A percentile compares a stretch with the other conserved stretches of the same genome.
Conservation (phyloP, 495 filamentous ascomycete species). For the Aspergillus biplanus region DNA sequence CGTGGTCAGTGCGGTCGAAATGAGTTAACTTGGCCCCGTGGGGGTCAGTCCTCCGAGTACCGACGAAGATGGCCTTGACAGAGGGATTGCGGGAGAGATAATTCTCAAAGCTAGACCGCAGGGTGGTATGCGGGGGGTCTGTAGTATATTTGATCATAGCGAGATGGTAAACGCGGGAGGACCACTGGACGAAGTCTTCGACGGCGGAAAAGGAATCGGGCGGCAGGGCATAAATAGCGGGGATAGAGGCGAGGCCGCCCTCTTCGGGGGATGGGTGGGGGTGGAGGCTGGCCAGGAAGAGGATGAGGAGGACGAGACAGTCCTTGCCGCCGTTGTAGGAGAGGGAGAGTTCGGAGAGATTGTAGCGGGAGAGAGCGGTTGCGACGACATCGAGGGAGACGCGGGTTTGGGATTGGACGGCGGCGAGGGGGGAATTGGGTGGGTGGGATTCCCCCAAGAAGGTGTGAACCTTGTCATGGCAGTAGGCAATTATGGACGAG, state of each 20-base stretch:
- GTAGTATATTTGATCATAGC: conserved; percentile 76
- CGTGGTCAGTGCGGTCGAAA: conserved; percentile 85
- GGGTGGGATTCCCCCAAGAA: conserved; percentile 68
- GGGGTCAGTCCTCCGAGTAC: conserved; percentile 89
- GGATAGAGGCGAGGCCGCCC: conserved; percentile 48
- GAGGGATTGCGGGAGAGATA: conserved; percentile 66
- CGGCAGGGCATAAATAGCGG: conserved; percentile 86
- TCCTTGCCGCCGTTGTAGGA: conserved; percentile 99
- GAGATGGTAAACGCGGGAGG: conserved; percentile 70
- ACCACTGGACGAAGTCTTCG: conserved; percentile 75
- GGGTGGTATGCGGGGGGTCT: conserved; percentile 54
- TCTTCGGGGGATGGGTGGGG: conserved; percentile 26
- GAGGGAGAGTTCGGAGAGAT: conserved; percentile 77
- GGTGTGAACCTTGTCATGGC: conserved; percentile 64
- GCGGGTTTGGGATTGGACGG: conserved; percentile 73
- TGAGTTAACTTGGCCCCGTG: conserved; percentile 76
- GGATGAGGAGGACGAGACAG: conserved; percentile 89
- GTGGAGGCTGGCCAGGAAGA: conserved; percentile 75
- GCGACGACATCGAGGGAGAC: conserved; percentile 71
- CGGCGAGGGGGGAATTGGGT: conserved; percentile 57
- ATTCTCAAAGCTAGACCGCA: conserved; percentile 65
- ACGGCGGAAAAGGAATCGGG: conserved; percentile 81
- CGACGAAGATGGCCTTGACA: conserved; percentile 87
- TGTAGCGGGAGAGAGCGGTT: conserved; percentile 71
- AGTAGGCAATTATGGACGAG: conserved; percentile 56